Conservation (phyloP, 805 yeast species). For the Yamadazyma philogaea region DNA sequence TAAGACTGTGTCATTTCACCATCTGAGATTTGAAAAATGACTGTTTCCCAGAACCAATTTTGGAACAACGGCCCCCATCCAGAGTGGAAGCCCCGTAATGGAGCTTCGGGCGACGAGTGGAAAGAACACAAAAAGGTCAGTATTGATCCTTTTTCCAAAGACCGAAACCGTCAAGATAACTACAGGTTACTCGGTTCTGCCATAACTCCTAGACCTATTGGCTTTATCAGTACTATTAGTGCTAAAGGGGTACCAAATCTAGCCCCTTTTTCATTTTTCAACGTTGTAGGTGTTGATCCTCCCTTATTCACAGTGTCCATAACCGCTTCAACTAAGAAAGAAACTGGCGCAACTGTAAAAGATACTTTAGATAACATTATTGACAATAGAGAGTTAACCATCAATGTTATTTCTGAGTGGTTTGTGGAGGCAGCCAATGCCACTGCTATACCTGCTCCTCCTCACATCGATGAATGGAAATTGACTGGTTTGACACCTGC, state of each 20-base stretch:
- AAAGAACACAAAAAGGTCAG: conserved; percentile 37
- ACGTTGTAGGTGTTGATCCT: conserved; percentile 49
- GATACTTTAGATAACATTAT: conserved; percentile 50
- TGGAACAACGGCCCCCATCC: conserved; percentile 18
- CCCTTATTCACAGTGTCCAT: conserved; percentile 55
- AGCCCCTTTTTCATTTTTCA: conserved; percentile 62
- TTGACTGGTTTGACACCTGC: conserved; percentile 51
- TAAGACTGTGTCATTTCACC: neutral
- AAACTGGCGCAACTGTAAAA: conserved; percentile 25
- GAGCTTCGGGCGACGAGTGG: conserved; percentile 46
- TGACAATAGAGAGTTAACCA: conserved; percentile 51
- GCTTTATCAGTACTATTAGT: conserved; percentile 49
- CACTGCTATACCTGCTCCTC: conserved; percentile 46
- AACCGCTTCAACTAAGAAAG: conserved; percentile 29
- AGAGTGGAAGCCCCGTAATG: conserved; percentile 42
- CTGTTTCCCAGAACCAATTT: neutral
- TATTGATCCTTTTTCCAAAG: conserved; percentile 47
- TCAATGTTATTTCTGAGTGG: conserved; percentile 62
- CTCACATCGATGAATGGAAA: conserved; percentile 53
- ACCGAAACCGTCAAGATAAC: conserved; percentile 41
- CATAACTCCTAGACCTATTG: conserved; percentile 60
- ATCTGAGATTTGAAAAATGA: neutral
- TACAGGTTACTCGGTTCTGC: conserved; percentile 53
- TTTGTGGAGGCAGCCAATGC: conserved; percentile 61
- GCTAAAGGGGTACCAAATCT: conserved; percentile 45